Percentiles rank a stretch among this genome's conserved stretches.
Conservation (phyloP, 2,329 filamentous ascomycete species). For the Fusarium sp. region DNA sequence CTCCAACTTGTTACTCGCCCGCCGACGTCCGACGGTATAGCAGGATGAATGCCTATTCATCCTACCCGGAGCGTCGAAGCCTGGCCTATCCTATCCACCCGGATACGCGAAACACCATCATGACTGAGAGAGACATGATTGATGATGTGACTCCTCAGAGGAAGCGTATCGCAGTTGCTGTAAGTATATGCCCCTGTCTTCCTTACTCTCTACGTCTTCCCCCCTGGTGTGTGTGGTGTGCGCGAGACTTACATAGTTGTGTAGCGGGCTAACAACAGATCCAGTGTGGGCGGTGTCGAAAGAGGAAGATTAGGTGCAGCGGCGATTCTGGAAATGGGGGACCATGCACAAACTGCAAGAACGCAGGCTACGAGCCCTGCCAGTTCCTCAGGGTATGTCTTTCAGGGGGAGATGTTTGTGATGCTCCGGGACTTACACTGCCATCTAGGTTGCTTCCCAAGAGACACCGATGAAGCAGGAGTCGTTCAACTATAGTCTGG, state of each 20-base stretch:
- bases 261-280: constrained; percentile 37
- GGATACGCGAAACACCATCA: constrained; percentile 39
- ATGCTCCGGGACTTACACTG: constrained; percentile 2
- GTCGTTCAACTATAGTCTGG: constrained; percentile 46
- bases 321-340: constrained; percentile 82
- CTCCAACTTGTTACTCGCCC: constrained; percentile 32
- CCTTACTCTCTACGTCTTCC: not conserved
- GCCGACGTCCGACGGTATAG: constrained; percentile 34
- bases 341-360: constrained; percentile 86
- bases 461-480: constrained; percentile 46
- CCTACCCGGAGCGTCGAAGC: constrained; percentile 39
- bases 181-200: constrained; percentile 52
- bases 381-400: constrained; percentile 81
- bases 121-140: constrained; percentile 44
- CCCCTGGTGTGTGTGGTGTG: constrained; percentile 40
- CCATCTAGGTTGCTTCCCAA: constrained; percentile 48
- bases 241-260: constrained; percentile 40
- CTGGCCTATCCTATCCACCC: constrained; percentile 31
- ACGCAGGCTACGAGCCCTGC: constrained; percentile 77
- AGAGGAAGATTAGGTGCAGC: constrained; percentile 94
- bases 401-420: not conserved
- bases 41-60: constrained; percentile 32
- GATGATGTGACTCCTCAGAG: constrained; percentile 60
- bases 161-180: constrained; percentile 70
- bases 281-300: constrained; percentile 89